A percentile compares a stretch with the other conserved stretches of the same genome.
These are phyloP conservation scores for Papilionanthe hybrid DNA, from an alignment of 116 monocot species.

Conservation along the genomic window DNA sequence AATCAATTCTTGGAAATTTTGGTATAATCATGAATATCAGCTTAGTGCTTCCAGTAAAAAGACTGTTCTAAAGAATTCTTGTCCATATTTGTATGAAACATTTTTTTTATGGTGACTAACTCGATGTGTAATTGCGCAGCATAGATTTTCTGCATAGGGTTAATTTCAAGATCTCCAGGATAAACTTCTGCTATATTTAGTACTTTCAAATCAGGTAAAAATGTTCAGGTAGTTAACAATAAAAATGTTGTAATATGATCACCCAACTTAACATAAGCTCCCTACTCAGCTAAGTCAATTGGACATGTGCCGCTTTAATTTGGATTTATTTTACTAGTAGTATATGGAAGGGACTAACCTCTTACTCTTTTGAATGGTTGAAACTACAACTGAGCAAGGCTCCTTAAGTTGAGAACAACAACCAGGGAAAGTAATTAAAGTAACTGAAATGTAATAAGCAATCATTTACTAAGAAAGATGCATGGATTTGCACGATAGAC, in stretches of 20 bases:
- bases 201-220: neutral
- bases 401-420: slow-evolving; percentile 3
- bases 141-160: neutral
- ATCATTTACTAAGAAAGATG: neutral
- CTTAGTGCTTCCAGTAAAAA: too few relatives aligned
- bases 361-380: slow-evolving; percentile 9
- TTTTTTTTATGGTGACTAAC: too few relatives aligned
- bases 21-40: too few relatives aligned
- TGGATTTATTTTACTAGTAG: slow-evolving; percentile 2
- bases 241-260: neutral
- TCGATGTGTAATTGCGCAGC: too few relatives aligned
- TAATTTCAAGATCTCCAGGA: neutral
- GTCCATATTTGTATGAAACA: too few relatives aligned
- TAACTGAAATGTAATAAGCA: slow-evolving; percentile 10
- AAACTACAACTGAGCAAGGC: too few relatives aligned
- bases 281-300: neutral
- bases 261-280: neutral
- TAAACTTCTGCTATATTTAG: neutral
- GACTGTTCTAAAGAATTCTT: too few relatives aligned
- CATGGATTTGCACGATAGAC: neutral
- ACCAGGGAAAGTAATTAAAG: slow-evolving; percentile 5
- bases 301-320: neutral
- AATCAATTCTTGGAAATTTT: too few relatives aligned
- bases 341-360: slow-evolving; percentile 1
- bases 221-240: neutral